Base-by-base conservation (phyloP, 2,329 filamentous ascomycete species). In the Immersiporthe knoxdaviesiana region DNA sequence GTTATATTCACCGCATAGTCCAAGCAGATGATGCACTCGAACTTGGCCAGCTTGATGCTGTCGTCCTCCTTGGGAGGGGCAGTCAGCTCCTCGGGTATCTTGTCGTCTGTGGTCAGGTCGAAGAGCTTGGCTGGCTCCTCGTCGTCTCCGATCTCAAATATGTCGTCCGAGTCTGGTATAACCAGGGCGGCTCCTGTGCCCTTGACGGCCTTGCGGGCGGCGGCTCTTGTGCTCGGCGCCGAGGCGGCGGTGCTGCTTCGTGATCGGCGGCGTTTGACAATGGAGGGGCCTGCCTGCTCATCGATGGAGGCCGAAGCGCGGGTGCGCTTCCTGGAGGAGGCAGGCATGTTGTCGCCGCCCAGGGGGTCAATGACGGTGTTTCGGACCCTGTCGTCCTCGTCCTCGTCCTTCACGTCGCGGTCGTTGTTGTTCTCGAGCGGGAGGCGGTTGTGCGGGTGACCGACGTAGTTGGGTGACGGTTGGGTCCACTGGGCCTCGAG, bases 21-120 rank as follows among this genome's bases (percentile, higher is more conserved):
- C 87, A 91, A 88, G 78, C 89, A 91, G 69, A 91, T 91, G 58
- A 88, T 87, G 71, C 89, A 91, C 77, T 90, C 87, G 62, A 90
- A 88, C 4, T 81, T 80, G 59, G 83, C 81, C 21, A 91, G 77
- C 76, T 86, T 88, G 74, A 82, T 77, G 64, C 78, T 82, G 14
- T 84, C 85, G 64, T 86, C 84, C 63, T 81, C 79, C 66, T 83
- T 80, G 14, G 81, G 81, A 70, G 81, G 79, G 69, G 79, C 77
- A 8, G 68, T 30, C n/a, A 83, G 76, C 62, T 84, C 78, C 14
- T 80, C 76, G 0, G 82, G 82, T 1, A 84, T 78, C 50, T 82
- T 81, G 41, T 71, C 65, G 14, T 81, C 82, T 6, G 83, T 81
- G 1, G 79, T 80, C 11, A 85, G 73, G 72, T 85, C 82, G 58